phyloP scores from a whole-genome alignment of 2,329 filamentous ascomycete genomes.

The Fusarium caatingaense region DNA sequence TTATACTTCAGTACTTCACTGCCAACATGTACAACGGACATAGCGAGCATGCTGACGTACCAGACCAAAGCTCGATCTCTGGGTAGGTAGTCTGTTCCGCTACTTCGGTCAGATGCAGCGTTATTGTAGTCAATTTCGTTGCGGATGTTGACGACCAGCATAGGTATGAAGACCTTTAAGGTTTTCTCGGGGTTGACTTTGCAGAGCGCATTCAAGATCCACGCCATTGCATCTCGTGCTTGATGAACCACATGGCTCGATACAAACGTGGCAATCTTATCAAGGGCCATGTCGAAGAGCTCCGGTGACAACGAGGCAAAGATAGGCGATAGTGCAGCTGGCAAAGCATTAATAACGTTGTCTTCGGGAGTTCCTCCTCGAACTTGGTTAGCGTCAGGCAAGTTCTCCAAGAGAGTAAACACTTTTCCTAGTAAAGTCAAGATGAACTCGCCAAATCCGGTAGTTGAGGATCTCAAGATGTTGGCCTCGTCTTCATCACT shows the following conservation, averaged over 20 bases:
- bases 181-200: slow-evolving; percentile 96
- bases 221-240: slow-evolving; percentile 96
- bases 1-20: slow-evolving; percentile 90
- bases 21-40: slow-evolving; percentile 97
- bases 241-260: slow-evolving; percentile 96
- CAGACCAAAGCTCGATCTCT: slow-evolving; percentile 93
- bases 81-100: slow-evolving; percentile 91
- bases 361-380: slow-evolving; percentile 94
- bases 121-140: slow-evolving; percentile 98
- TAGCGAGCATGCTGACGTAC: slow-evolving; percentile 96
- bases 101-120: slow-evolving; percentile 93
- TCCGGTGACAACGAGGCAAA: slow-evolving; percentile 92
- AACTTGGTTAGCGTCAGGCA: slow-evolving; percentile 89
- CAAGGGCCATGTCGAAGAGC: slow-evolving; percentile 89
- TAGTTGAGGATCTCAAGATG: slow-evolving; percentile 92
- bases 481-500: slow-evolving; percentile 86
- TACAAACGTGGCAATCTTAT: slow-evolving; percentile 93
- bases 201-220: slow-evolving; percentile 95
- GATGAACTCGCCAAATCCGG: slow-evolving; percentile 92
- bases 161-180: slow-evolving; percentile 88
- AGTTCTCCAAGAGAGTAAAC: slow-evolving; percentile 93
- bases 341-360: slow-evolving; percentile 94
- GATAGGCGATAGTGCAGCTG: slow-evolving; percentile 88
- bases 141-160: slow-evolving; percentile 89
- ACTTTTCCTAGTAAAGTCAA: slow-evolving; percentile 91